Evolutionary conservation across 2,329 filamentous ascomycete genomes (phyloP).

Genomic region (Thermothelomyces thermophilus): DNA sequence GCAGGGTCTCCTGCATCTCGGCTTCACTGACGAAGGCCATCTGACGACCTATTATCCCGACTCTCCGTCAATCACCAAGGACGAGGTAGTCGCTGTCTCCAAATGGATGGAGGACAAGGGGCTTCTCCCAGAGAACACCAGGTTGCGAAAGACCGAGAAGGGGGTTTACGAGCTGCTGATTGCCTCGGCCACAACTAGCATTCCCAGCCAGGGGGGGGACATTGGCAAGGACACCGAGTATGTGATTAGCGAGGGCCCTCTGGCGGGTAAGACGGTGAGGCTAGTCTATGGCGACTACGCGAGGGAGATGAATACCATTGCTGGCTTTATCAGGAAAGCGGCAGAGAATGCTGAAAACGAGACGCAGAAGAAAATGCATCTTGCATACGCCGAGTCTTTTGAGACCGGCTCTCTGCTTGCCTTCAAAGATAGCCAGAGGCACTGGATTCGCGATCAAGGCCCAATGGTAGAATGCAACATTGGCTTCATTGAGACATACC

Average conservation of each 20-base stretch:
- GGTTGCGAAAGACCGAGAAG: constrained; percentile 59
- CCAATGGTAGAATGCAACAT: constrained; percentile 75
- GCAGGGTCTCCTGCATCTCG: constrained; percentile 63
- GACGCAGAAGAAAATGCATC: constrained; percentile 65
- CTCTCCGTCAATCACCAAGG: constrained; percentile 65
- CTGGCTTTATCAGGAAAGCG: constrained; percentile 61
- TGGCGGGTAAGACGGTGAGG: constrained; percentile 62
- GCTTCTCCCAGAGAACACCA: constrained; percentile 69
- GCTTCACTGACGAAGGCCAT: constrained; percentile 67
- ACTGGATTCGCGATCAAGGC: constrained; percentile 77
- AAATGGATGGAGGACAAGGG: constrained; percentile 66
- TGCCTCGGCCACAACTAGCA: constrained; percentile 56
- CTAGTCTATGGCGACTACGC: constrained; percentile 70
- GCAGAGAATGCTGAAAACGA: constrained; percentile 65
- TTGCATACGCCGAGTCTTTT: constrained; percentile 70
- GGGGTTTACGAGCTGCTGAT: constrained; percentile 68
- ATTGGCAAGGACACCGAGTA: constrained; percentile 60
- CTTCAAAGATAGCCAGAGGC: constrained; percentile 73
- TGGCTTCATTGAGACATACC: constrained; percentile 80
- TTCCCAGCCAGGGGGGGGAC: constrained; percentile 60
- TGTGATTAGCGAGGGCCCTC: constrained; percentile 49
- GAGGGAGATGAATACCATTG: constrained; percentile 63
- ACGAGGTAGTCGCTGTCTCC: constrained; percentile 67
- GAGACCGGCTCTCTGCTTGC: constrained; percentile 65
- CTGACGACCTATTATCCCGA: constrained; percentile 79